phyloP scores from a whole-genome alignment of 2,329 filamentous ascomycete species.

The Sporothrix brunneoviolacea region DNA sequence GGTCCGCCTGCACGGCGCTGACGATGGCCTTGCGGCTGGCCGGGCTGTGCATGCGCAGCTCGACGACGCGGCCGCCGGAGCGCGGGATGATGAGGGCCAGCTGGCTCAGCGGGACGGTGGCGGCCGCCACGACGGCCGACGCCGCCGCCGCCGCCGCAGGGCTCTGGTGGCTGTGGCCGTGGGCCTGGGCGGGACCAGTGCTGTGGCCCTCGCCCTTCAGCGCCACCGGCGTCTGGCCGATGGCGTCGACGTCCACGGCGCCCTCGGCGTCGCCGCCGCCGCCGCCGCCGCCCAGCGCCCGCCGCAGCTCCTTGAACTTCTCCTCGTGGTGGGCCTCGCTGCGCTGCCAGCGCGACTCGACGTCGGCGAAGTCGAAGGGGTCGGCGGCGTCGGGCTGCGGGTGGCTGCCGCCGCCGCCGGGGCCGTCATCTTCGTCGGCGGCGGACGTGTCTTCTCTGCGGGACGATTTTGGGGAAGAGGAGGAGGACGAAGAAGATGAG shows the following conservation, averaged over 20 bases:
- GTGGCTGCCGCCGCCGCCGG: slow-evolving; percentile 7
- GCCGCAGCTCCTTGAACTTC: slow-evolving; percentile 19
- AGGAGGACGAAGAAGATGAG: background rate
- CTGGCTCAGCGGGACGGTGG: slow-evolving; percentile 16
- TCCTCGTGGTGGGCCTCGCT: slow-evolving; percentile 17
- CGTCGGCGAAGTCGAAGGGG: slow-evolving; percentile 18
- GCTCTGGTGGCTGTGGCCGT: too few species aligned
- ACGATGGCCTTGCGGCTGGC: slow-evolving; percentile 18
- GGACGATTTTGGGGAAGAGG: background rate
- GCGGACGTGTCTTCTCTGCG: background rate
- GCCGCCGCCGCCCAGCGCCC: slow-evolving; percentile 7
- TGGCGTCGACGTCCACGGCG: slow-evolving; percentile 18
- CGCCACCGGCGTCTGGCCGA: slow-evolving; percentile 16
- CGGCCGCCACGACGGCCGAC: background rate
- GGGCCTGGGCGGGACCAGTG: background rate
- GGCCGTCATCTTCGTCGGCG: slow-evolving; percentile 6
- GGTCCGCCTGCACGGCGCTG: slow-evolving; percentile 18
- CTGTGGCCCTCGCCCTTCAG: background rate
- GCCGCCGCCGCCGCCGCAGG: background rate
- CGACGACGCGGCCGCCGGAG: slow-evolving; percentile 19
- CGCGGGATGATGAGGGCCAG: slow-evolving; percentile 20
- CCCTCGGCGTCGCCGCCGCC: slow-evolving; percentile 9
- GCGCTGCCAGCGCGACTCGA: slow-evolving; percentile 20
- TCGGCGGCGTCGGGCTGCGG: slow-evolving; percentile 13
- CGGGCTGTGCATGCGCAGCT: slow-evolving; percentile 21